phyloP scores from a whole-genome alignment of 441 rosid species.

The Gossypium davidsonii region DNA sequence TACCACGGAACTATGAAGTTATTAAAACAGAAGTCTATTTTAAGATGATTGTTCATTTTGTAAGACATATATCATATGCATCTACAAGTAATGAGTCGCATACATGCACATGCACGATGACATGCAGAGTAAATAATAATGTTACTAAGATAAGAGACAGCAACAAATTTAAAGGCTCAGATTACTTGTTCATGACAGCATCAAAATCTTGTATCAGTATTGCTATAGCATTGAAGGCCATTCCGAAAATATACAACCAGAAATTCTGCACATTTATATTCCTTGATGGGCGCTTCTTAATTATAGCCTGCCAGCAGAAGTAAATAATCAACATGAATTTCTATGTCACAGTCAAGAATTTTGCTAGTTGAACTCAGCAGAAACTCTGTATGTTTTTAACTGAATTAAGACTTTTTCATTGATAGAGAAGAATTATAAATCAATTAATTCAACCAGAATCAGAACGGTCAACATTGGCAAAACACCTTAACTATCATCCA shows the following conservation, averaged over 20 bases:
- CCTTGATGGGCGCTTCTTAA: conserved; percentile 83
- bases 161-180: conserved; percentile 13
- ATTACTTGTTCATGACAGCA: conserved; percentile 80
- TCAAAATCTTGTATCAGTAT: conserved; percentile 87
- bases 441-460: neutral
- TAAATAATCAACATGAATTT: conserved; percentile 4
- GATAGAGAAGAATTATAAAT: conserved; percentile 3
- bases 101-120: neutral
- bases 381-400: neutral
- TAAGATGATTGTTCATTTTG: neutral
- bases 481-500: neutral
- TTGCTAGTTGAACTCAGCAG: neutral
- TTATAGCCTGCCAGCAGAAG: conserved; percentile 69
- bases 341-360: neutral
- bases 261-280: conserved; percentile 92
- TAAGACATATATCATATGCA: neutral
- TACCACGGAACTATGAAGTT: neutral
- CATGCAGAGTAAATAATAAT: neutral
- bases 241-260: conserved; percentile 88
- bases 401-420: neutral
- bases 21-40: neutral
- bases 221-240: conserved; percentile 87
- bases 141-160: neutral
- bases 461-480: neutral
- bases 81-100: neutral